phyloP scores from a whole-genome alignment of 1,139 yeast genomes.

The Saccharomyces pastorianus region DNA sequence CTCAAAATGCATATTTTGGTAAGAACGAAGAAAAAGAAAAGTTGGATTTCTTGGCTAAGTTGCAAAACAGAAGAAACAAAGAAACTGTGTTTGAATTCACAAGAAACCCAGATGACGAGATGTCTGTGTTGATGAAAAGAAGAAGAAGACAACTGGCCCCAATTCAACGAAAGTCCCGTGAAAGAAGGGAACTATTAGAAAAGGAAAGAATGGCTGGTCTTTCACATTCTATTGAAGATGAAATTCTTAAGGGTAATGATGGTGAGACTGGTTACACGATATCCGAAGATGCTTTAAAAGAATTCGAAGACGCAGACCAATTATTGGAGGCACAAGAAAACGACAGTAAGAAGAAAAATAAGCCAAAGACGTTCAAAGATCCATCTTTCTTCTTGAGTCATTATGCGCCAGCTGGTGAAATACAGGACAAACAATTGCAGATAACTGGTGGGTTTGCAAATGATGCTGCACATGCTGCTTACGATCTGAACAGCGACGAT shows the following conservation, averaged over 20 bases:
- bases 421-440: conserved; percentile 77
- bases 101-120: conserved; percentile 56
- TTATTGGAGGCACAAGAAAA: conserved; percentile 33
- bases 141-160: conserved; percentile 86
- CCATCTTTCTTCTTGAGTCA: conserved; percentile 82
- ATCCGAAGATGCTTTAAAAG: conserved; percentile 45
- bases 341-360: conserved; percentile 28
- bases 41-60: conserved; percentile 58
- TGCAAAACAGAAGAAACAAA: conserved; percentile 58
- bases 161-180: conserved; percentile 68
- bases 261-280: conserved; percentile 53
- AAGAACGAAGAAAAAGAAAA: conserved; percentile 66
- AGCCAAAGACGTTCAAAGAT: conserved; percentile 52
- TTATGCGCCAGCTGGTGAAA: conserved; percentile 71
- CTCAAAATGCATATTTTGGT: conserved; percentile 71
- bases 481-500: conserved; percentile 79
- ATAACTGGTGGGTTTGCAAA: conserved; percentile 61
- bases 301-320: conserved; percentile 59
- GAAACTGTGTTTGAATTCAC: conserved; percentile 92
- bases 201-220: conserved; percentile 73
- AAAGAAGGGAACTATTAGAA: conserved; percentile 58
- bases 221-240: conserved; percentile 65
- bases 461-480: conserved; percentile 76
- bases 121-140: conserved; percentile 76
- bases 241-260: conserved; percentile 46